Percentiles rank a stretch among this genome's conserved stretches.
Evolutionary conservation across 768 basidiomycete species (phyloP).

Genomic region (Suillus americanus): DNA sequence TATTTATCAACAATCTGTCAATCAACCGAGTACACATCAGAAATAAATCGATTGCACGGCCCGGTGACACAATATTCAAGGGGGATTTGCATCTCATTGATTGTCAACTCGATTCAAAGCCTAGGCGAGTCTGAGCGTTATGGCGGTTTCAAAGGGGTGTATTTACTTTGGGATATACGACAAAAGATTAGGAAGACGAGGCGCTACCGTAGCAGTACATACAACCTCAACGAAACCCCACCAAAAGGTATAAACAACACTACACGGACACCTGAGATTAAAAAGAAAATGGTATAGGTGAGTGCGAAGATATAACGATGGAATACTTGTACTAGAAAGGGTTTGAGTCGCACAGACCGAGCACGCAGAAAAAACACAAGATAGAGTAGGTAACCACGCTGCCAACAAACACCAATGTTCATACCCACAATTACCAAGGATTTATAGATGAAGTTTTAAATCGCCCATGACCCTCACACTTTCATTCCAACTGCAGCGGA

Average conservation of each 20-base stretch:
- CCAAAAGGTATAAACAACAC: constrained; percentile 23
- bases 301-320: constrained; percentile 12
- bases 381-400: neutral
- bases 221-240: constrained; percentile 13
- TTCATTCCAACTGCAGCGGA: constrained; percentile 51
- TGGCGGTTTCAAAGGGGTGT: constrained; percentile 3
- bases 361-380: neutral
- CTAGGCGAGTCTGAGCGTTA: neutral
- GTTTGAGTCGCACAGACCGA: constrained; percentile 7
- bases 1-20: neutral
- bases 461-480: constrained; percentile 22
- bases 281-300: constrained; percentile 24
- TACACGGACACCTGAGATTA: constrained; percentile 18
- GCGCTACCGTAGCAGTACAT: constrained; percentile 15
- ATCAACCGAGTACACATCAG: neutral
- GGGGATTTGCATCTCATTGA: no score
- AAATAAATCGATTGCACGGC: neutral
- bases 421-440: constrained; percentile 26
- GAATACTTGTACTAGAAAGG: constrained; percentile 12
- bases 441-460: constrained; percentile 18
- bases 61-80: neutral
- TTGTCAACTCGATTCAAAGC: no score
- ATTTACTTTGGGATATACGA: constrained; percentile 6
- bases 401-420: constrained; percentile 23
- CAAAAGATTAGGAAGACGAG: constrained; percentile 17